Evolutionary conservation across 805 yeast species (phyloP).

Genomic region (Spencermartinsiella europaea): DNA sequence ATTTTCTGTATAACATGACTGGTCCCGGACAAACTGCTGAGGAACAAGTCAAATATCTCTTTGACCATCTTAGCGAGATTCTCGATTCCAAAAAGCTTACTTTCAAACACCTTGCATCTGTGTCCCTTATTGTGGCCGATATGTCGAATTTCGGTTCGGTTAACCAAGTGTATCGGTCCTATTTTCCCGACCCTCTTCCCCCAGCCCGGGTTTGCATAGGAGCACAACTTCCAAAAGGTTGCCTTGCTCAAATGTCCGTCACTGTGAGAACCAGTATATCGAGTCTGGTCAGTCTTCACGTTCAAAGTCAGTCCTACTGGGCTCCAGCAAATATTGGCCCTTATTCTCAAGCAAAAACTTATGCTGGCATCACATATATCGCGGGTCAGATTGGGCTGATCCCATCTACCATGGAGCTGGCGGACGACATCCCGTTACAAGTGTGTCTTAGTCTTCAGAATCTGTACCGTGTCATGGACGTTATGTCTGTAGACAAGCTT

Average conservation of each 20-base stretch:
- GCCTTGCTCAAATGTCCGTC: conserved; percentile 55
- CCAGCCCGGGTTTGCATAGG: conserved; percentile 88
- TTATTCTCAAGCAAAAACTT: conserved; percentile 77
- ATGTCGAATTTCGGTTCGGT: conserved; percentile 62
- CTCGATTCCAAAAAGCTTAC: conserved; percentile 4
- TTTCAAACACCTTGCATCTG: conserved; percentile 46
- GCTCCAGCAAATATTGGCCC: conserved; percentile 99
- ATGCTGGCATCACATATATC: conserved; percentile 47
- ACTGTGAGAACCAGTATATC: conserved; percentile 29
- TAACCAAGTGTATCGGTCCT: conserved; percentile 53
- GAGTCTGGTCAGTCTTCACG: conserved; percentile 61
- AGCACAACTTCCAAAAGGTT: conserved; percentile 40
- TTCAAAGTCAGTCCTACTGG: conserved; percentile 93
- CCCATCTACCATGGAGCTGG: conserved; percentile 63
- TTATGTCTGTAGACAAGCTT: conserved; percentile 43
- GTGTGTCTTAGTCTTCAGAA: conserved; percentile 67
- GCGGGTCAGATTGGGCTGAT: conserved; percentile 91
- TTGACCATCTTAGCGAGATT: conserved; percentile 7
- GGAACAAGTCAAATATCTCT: conserved; percentile 5
- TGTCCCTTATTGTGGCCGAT: conserved; percentile 54
- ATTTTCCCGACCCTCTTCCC: conserved; percentile 55
- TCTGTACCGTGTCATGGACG: conserved; percentile 55
- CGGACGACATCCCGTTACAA: conserved; percentile 31
- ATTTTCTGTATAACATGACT: not conserved
- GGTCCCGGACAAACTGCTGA: not conserved